Evolutionary conservation across 192 early-diverging fungal genomes (phyloP).

Genomic region (Linnemannia hyalina): DNA sequence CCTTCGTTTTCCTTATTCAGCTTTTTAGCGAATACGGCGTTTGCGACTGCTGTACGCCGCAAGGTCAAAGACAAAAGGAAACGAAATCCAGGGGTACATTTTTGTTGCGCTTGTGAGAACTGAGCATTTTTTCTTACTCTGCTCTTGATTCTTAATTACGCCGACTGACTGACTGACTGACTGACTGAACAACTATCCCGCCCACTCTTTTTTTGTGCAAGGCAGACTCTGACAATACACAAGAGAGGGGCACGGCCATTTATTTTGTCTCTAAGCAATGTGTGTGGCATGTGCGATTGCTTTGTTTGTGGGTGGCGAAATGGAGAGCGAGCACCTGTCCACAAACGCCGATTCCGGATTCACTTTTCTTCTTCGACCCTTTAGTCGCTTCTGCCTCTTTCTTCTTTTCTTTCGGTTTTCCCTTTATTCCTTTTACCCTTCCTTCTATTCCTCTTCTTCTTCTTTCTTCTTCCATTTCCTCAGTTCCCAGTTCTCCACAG

Average conservation of each 20-base stretch:
- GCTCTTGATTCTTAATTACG: slow-evolving; percentile 11
- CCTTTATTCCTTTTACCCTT: background rate
- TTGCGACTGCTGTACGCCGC: background rate
- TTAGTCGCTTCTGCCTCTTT: background rate
- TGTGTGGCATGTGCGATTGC: background rate
- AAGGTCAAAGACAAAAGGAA: background rate
- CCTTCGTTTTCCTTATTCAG: slow-evolving; percentile 1
- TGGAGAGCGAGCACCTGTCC: background rate
- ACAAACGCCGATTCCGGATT: background rate
- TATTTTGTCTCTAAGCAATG: background rate
- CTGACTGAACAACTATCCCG: background rate
- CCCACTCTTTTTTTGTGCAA: background rate
- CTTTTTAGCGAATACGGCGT: background rate
- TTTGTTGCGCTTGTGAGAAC: background rate
- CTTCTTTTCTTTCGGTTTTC: background rate
- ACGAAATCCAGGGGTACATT: slow-evolving; percentile 2
- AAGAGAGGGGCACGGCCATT: background rate
- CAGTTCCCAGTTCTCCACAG: background rate
- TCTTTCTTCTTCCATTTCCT: background rate
- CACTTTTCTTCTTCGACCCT: background rate
- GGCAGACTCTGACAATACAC: background rate
- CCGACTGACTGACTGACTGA: background rate
- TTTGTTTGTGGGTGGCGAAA: background rate
- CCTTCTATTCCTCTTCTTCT: background rate
- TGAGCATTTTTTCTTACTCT: no score